These are phyloP conservation scores for Coniosporium apollinis DNA, from an alignment of 495 filamentous ascomycete species.

Conservation along the genomic window DNA sequence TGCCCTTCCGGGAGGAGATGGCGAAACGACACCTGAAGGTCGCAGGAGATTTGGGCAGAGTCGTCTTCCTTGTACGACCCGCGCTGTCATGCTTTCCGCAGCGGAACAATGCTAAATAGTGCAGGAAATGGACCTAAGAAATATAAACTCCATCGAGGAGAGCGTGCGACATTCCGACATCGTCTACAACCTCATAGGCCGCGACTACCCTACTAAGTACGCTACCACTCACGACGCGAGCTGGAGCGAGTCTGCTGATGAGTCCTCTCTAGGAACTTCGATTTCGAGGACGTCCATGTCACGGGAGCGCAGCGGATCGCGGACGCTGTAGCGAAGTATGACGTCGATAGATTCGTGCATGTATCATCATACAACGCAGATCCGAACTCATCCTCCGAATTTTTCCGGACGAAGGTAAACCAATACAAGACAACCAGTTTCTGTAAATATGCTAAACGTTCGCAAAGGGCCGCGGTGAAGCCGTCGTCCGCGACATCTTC, in stretches of 20 bases:
- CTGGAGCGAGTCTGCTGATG: not conserved
- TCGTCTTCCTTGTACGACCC: conserved; percentile 58
- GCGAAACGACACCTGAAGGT: conserved; percentile 91
- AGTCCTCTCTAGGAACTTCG: conserved; percentile 61
- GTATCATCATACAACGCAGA: conserved; percentile 90
- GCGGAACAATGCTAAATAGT: not conserved
- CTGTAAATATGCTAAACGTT: not conserved
- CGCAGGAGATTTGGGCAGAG: conserved; percentile 76
- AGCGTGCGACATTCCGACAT: conserved; percentile 92
- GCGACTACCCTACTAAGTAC: conserved; percentile 91
- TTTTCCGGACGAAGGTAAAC: conserved; percentile 70
- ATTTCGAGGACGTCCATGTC: conserved; percentile 79
- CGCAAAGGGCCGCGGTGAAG: conserved; percentile 55
- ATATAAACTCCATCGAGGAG: conserved; percentile 91
- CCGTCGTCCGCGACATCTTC: conserved; percentile 75
- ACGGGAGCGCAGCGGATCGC: conserved; percentile 90
- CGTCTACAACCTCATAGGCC: conserved; percentile 89
- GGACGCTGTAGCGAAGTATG: conserved; percentile 94
- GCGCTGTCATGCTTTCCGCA: no score
- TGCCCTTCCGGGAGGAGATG: conserved; percentile 96
- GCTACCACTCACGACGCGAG: conserved; percentile 8
- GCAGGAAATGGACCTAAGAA: conserved; percentile 83
- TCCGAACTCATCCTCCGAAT: conserved; percentile 64
- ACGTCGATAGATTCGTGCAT: conserved; percentile 92
- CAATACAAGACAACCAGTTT: not conserved